Evolutionary conservation across 352 stramenopile species (phyloP), one percentile per base, ranked within the genome.

Genomic region (Phytophthora rubi): DNA sequence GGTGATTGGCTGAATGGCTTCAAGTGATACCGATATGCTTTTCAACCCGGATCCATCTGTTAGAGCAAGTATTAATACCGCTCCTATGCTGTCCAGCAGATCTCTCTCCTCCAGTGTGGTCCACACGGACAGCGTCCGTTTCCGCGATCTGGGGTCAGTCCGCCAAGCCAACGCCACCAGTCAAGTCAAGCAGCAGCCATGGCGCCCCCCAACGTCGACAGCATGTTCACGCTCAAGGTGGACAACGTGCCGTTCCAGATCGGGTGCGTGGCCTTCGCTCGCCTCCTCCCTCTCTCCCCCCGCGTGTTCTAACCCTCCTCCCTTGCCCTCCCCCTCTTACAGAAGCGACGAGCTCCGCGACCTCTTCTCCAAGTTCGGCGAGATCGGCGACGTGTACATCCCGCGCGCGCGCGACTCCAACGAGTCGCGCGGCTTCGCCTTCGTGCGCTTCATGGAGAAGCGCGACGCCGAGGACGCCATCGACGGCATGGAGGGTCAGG

Each of bases 381-480:
- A 95, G 57, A 88, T 95, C 70, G 85, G 88, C 6, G 88, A 95
- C 62, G 84, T 93, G 51, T 93, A 95, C 80, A 93, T 95, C 62
- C 87, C 88, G 18, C 86, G 86, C 56, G 83, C 88, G 28, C 84
- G 86, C 54, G 71, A 72, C 49, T 90, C 88, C 47, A 92, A 85
- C 61, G 92, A 96, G 73, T 90, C 86, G 66, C 81, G 81, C 55
- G 85, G 85, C 16, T 96, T 93, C 52, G 89, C 88, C 42, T 98
- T 98, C 74, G 91, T 98, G 47, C 85, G 89, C 10, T 98, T 94
- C 71, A 63, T 95, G 66, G 81, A 96, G 69, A 93, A 94, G 73
- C 83, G 90, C 28, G 91, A 97, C 55, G 91, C 91, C 6, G 91
- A 97, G 47, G 89, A 97, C 66, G 91, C 91, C 28, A 92, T 97